Base-by-base conservation (phyloP, 768 basidiomycete genomes). In the Serendipita vermifera region DNA sequence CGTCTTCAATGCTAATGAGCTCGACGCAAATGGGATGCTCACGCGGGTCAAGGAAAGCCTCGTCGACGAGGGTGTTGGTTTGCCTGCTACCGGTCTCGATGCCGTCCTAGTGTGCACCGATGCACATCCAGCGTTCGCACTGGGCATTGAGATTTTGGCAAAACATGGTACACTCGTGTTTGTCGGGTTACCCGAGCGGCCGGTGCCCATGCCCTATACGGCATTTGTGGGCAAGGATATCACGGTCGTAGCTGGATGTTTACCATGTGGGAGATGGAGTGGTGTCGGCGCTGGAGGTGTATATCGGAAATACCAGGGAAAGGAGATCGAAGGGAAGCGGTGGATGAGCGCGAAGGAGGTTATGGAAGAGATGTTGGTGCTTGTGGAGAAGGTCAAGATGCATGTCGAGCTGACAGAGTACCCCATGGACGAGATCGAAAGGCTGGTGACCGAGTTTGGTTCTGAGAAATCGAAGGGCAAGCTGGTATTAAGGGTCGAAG, bases 61-160 rank as follows among this genome's bases (percentile, higher is more conserved):
- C 11, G 22, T 39, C 15, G 46, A 51, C 2, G 14, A 4, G 33
- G 39, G 20, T 20, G 26, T 38, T 56, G n/a, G 26, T 31, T 22
- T 27, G n/a, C 24, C 24, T 31, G 33, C 24, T 15, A 26, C 38
- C 6, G 55, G 62, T 15, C 33, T 46, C 24, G 62, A 61, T 35
- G 60, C 59, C 11, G 59, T 54, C n/a, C 55, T 63, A 0, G 61
- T 63, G 9, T 55, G 58, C 15, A 60, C 62, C 3, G 62, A 63
- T 38, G 59, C 62, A n/a, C 51, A 57, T n/a, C 56, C 57, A 14
- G 58, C 59, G 15, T 58, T 59, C 32, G 55, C 54, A 13, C 61
- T 62, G 38, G 60, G 51, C 22, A 38, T 59, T 2, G 33, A 46
- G 33, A 57, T 63, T 26, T 39, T 53, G 36, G 55, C 58, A 4